phyloP scores from a whole-genome alignment of 495 filamentous ascomycete species.

The Xylaria acuta region DNA sequence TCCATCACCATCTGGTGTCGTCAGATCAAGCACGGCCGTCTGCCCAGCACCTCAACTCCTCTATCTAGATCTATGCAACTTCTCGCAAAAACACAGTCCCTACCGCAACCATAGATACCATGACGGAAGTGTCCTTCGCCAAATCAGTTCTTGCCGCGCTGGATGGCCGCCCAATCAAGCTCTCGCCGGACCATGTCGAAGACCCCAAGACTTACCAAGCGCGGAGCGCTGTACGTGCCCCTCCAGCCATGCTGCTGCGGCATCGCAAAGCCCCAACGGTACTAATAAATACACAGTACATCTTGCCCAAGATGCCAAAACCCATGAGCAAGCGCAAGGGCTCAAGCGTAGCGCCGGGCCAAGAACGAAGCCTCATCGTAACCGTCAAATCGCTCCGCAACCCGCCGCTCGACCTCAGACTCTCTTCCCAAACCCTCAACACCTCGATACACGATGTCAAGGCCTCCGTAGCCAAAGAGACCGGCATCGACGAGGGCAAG shows the following conservation, averaged over 20 bases:
- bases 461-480: constrained; percentile 58
- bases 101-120: constrained; percentile 43
- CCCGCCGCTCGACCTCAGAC: constrained; percentile 64
- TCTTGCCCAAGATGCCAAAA: constrained; percentile 55
- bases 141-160: constrained; percentile 81
- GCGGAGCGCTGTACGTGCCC: constrained; percentile 68
- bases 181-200: constrained; percentile 83
- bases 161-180: constrained; percentile 76
- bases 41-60: constrained; percentile 6
- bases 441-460: constrained; percentile 80
- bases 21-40: neutral
- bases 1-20: neutral
- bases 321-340: constrained; percentile 54
- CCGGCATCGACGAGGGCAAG: constrained; percentile 65
- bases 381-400: constrained; percentile 78
- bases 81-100: constrained; percentile 20
- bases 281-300: constrained; percentile 46
- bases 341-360: constrained; percentile 45
- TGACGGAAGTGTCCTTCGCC: constrained; percentile 87
- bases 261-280: neutral
- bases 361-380: constrained; percentile 61
- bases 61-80: constrained; percentile 9
- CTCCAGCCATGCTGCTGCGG: constrained; percentile 5
- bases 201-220: constrained; percentile 76
- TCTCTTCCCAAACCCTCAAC: constrained; percentile 63